Conservation (phyloP, 179 eudicot genomes). For the Beta lomatogona region DNA sequence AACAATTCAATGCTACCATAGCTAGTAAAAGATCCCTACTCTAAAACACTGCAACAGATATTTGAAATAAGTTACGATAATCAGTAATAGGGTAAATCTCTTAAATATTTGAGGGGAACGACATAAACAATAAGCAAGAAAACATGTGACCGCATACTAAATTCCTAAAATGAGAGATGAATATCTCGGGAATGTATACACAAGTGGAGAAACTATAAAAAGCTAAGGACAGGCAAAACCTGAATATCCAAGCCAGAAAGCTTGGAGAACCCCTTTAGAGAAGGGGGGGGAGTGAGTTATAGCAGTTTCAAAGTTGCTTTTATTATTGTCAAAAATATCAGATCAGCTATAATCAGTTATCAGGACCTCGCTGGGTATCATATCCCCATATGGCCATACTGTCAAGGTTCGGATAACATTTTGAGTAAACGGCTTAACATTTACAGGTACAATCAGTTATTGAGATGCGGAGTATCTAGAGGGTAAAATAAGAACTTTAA, state of each 20-base stretch:
- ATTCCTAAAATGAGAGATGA: neutral
- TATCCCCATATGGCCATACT: neutral
- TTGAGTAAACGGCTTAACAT: neutral
- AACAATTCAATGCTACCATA: slow-evolving; percentile 12
- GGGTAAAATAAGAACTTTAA: neutral
- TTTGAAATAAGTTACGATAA: neutral
- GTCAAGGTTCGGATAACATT: neutral
- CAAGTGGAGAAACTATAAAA: neutral
- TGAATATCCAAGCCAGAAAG: neutral
- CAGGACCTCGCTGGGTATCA: neutral
- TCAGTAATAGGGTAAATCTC: neutral
- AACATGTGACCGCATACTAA: neutral
- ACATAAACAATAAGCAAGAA: neutral
- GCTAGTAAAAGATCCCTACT: neutral
- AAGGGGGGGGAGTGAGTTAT: neutral
- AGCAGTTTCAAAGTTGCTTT: neutral
- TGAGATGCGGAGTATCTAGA: neutral
- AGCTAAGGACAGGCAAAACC: neutral
- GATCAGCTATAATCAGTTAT: neutral
- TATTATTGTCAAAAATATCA: neutral
- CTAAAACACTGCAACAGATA: neutral
- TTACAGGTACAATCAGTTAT: neutral
- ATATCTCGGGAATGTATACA: neutral
- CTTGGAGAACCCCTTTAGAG: neutral
- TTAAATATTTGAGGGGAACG: neutral